phyloP scores from a whole-genome alignment of 2,329 filamentous ascomycete genomes.

The Aureobasidium mangrovei region DNA sequence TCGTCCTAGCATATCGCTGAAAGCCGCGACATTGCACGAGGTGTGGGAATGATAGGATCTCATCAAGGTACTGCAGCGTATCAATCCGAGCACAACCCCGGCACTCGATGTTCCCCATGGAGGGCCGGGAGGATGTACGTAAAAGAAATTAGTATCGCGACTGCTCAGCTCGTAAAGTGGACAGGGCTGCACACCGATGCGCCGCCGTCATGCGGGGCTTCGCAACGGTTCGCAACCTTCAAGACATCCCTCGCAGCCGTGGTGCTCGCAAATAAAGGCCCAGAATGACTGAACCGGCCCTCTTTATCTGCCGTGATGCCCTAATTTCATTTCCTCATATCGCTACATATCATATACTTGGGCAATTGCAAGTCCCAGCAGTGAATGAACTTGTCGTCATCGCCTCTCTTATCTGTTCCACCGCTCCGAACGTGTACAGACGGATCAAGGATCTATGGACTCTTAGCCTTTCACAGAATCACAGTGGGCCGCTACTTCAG shows the following conservation, averaged over 20 bases:
- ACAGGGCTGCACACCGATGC: background rate
- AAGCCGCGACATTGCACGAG: too few relatives aligned
- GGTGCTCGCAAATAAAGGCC: background rate
- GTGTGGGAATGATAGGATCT: too few relatives aligned
- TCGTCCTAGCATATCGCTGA: too few relatives aligned
- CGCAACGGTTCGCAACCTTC: background rate
- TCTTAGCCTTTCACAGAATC: background rate
- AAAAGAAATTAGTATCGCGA: background rate
- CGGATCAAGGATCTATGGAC: background rate
- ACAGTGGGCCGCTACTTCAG: background rate
- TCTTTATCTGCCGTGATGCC: conserved; percentile 9
- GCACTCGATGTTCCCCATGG: background rate
- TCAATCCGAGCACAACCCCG: background rate
- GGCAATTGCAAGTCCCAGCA: background rate
- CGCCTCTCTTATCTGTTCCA: background rate
- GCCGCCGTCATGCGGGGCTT: conserved; percentile 8
- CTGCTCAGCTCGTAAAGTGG: background rate
- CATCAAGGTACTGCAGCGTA: too few relatives aligned
- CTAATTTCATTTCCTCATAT: conserved; percentile 1
- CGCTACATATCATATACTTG: background rate
- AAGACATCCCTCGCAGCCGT: background rate
- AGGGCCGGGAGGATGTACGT: background rate
- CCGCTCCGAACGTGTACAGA: background rate
- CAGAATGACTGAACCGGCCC: background rate
- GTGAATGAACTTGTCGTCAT: background rate